Percentiles rank a stretch among this genome's conserved stretches.
Evolutionary conservation across 2,329 filamentous ascomycete genomes (phyloP).

Genomic region (Exophiala sp.): DNA sequence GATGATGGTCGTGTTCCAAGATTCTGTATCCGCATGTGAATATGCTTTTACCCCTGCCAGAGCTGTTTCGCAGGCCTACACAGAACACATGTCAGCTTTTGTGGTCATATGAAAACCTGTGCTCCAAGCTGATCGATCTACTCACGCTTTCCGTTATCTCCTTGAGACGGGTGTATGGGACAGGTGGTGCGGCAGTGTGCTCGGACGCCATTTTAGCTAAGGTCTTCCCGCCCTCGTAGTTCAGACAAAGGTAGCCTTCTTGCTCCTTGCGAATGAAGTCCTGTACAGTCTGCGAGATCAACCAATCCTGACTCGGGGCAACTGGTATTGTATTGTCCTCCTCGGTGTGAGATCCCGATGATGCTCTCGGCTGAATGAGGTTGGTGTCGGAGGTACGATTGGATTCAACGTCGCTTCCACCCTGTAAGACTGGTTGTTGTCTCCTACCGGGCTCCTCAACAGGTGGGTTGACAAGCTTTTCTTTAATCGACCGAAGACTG

Average conservation of each 20-base stretch:
- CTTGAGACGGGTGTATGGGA: constrained; percentile 69
- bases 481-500: neutral
- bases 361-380: neutral
- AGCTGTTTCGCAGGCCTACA: constrained; percentile 73
- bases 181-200: constrained; percentile 51
- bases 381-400: neutral
- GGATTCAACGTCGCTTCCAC: neutral
- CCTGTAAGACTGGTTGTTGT: neutral
- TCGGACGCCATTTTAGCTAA: constrained; percentile 26
- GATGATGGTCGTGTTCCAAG: constrained; percentile 91
- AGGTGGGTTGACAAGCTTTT: neutral
- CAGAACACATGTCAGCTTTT: neutral
- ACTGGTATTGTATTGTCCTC: neutral
- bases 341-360: neutral
- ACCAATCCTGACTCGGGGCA: neutral
- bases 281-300: neutral
- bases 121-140: constrained; percentile 19
- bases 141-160: constrained; percentile 79
- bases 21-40: constrained; percentile 74
- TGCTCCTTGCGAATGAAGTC: constrained; percentile 10
- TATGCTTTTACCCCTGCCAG: constrained; percentile 72
- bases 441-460: neutral
- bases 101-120: neutral
- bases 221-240: constrained; percentile 13
- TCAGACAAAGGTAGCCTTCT: constrained; percentile 7